A percentile compares a stretch with the other conserved stretches of the same genome.
Evolutionary conservation across 192 early-diverging fungal species (phyloP).

Genomic region (Podochytrium sp.): DNA sequence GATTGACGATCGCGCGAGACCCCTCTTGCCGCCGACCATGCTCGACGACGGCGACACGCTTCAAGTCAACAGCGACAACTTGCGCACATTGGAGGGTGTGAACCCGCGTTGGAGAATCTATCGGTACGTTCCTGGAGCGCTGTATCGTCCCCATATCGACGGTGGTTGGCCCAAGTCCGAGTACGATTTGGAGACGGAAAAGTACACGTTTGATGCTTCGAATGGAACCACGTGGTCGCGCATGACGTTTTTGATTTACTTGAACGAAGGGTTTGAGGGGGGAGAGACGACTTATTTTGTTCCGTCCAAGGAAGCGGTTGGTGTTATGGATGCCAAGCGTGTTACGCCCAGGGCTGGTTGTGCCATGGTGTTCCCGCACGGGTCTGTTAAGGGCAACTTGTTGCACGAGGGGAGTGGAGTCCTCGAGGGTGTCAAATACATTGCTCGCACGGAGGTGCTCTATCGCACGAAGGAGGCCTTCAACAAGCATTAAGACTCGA

Average conservation of each 20-base stretch:
- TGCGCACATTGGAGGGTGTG: conserved; percentile 48
- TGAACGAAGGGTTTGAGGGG: conserved; percentile 56
- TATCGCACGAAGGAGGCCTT: too few species aligned
- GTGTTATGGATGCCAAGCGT: conserved; percentile 46
- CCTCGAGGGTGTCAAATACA: conserved; percentile 48
- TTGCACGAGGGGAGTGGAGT: conserved; percentile 55
- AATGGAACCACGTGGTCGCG: conserved; percentile 41
- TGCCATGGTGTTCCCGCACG: conserved; percentile 56
- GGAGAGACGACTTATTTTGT: conserved; percentile 55
- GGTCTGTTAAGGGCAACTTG: conserved; percentile 45
- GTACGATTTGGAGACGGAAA: conserved; percentile 38
- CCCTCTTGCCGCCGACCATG: conserved; percentile 57
- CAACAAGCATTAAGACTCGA: too few species aligned
- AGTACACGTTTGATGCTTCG: conserved; percentile 64
- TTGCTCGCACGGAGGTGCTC: conserved; percentile 56
- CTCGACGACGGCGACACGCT: conserved; percentile 32
- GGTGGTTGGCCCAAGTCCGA: conserved; percentile 63
- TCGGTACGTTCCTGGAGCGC: conserved; percentile 65
- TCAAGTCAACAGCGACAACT: neutral
- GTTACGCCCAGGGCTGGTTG: conserved; percentile 45
- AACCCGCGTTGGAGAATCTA: conserved; percentile 70
- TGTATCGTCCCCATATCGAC: conserved; percentile 71
- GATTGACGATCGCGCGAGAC: conserved; percentile 52
- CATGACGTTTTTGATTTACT: conserved; percentile 52
- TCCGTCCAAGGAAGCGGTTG: conserved; percentile 33